These are phyloP conservation scores for Pichia sp. DNA, from an alignment of 1,139 yeast species.

Conservation along the genomic window DNA sequence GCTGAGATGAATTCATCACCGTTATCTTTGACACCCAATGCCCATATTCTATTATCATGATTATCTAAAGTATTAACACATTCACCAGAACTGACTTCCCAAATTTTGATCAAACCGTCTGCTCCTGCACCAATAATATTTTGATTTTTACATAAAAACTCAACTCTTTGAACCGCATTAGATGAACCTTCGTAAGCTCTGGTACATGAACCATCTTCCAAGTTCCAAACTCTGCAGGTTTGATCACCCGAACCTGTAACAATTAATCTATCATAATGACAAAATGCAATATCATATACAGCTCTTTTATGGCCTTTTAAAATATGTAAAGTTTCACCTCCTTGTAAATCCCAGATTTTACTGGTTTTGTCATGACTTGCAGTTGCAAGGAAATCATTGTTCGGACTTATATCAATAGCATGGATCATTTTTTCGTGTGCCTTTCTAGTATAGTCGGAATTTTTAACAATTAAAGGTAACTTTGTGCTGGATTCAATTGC, in stretches of 20 bases:
- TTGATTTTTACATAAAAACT: constrained; percentile 56
- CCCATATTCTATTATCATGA: constrained; percentile 94
- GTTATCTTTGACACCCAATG: constrained; percentile 56
- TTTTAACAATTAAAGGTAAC: constrained; percentile 28
- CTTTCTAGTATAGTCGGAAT: constrained; percentile 79
- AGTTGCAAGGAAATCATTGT: constrained; percentile 80
- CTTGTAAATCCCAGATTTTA: constrained; percentile 75
- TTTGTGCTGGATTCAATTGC: constrained; percentile 19
- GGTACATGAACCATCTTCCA: constrained; percentile 63
- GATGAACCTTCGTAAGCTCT: constrained; percentile 93
- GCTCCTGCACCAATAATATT: constrained; percentile 86
- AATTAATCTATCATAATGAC: constrained; percentile 64
- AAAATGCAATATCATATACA: constrained; percentile 84
- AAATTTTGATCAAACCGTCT: constrained; percentile 84
- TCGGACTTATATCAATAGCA: constrained; percentile 79
- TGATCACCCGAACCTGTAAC: constrained; percentile 89
- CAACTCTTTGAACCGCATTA: constrained; percentile 79
- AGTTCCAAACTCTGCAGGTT: constrained; percentile 82
- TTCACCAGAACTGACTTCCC: constrained; percentile 78
- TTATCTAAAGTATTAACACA: constrained; percentile 76
- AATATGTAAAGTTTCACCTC: constrained; percentile 81
- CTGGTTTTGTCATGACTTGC: constrained; percentile 94
- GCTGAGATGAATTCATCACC: constrained; percentile 73
- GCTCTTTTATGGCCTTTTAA: constrained; percentile 90
- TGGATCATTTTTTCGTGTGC: constrained; percentile 97